Percentiles rank a stretch among this genome's conserved stretches.
Conservation (phyloP, 2,329 filamentous ascomycete genomes). For the Raffaelea albimanens region DNA sequence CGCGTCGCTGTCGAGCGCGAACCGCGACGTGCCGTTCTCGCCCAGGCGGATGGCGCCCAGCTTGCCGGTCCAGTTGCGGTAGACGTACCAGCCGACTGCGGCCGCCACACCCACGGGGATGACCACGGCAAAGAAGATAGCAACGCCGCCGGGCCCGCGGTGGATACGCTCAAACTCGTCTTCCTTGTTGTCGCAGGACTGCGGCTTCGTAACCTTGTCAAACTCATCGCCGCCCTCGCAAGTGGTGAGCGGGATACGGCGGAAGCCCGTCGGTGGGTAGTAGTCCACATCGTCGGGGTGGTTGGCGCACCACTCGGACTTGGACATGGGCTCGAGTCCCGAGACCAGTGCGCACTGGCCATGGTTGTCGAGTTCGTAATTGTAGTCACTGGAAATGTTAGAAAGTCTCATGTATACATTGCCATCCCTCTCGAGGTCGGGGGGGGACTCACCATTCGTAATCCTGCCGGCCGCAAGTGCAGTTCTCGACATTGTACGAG, state of each 20-base stretch:
- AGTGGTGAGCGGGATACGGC: conserved; percentile 80
- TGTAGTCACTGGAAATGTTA: conserved; percentile 62
- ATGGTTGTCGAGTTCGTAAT: conserved; percentile 72
- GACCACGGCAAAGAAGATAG: conserved; percentile 70
- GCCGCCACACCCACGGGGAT: conserved; percentile 64
- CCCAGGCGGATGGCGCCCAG: conserved; percentile 90
- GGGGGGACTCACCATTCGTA: conserved; percentile 71
- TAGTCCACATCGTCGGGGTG: conserved; percentile 67
- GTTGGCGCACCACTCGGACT: conserved; percentile 40
- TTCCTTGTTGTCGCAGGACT: conserved; percentile 69
- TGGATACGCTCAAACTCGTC: conserved; percentile 62
- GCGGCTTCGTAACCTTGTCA: conserved; percentile 54
- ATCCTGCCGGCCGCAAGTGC: conserved; percentile 73
- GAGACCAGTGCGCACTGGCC: conserved; percentile 66
- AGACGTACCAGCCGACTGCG: conserved; percentile 75
- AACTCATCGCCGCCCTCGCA: conserved; percentile 68
- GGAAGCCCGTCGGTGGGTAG: conserved; percentile 79
- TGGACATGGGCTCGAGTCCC: conserved; percentile 54
- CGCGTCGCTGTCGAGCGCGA: conserved; percentile 52
- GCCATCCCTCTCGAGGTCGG: too few relatives aligned
- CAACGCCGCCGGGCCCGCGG: conserved; percentile 60
- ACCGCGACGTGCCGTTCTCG: conserved; percentile 39
- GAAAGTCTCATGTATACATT: too few relatives aligned
- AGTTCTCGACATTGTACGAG: conserved; percentile 67
- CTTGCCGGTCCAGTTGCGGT: conserved; percentile 74